Conservation (phyloP, 2,329 filamentous ascomycete genomes). For the Verticillium dahliae region DNA sequence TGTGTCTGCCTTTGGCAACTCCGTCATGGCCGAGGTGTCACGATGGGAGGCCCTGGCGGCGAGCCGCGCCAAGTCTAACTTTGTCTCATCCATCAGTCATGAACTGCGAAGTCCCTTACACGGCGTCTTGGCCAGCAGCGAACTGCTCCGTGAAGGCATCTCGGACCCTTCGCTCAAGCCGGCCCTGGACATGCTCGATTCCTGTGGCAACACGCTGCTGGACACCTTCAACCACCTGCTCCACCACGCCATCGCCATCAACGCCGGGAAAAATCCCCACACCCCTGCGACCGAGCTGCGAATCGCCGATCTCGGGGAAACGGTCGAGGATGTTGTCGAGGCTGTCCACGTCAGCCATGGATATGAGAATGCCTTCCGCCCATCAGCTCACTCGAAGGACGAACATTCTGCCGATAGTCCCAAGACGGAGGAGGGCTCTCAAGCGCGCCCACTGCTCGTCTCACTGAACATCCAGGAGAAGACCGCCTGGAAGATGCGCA, state of each 20-base stretch:
- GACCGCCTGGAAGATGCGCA: conserved; percentile 42
- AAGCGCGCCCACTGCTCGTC: conserved; percentile 19
- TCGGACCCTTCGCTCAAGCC: conserved; percentile 33
- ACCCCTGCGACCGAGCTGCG: conserved; percentile 1
- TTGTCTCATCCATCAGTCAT: conserved; percentile 51
- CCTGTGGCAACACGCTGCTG: conserved; percentile 39
- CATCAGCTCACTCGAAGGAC: too few relatives aligned
- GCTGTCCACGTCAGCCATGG: conserved; percentile 43
- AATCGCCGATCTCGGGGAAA: neutral
- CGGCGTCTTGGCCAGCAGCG: conserved; percentile 46
- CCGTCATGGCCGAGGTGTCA: conserved; percentile 49
- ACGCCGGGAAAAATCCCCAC: conserved; percentile 3
- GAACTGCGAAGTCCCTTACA: conserved; percentile 51
- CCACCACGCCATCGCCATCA: conserved; percentile 45
- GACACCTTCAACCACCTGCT: conserved; percentile 44
- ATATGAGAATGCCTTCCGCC: too few relatives aligned
- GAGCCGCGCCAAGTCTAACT: conserved; percentile 42
- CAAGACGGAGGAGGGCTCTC: too few relatives aligned
- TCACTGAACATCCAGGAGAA: conserved; percentile 41
- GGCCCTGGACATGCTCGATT: conserved; percentile 38
- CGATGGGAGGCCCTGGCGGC: conserved; percentile 28
- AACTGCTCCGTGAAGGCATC: conserved; percentile 38
- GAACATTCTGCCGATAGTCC: too few relatives aligned
- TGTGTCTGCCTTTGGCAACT: conserved; percentile 40
- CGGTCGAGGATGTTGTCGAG: conserved; percentile 46